Conservation (phyloP, 768 basidiomycete genomes). For the Boletus vermiculosoides region DNA sequence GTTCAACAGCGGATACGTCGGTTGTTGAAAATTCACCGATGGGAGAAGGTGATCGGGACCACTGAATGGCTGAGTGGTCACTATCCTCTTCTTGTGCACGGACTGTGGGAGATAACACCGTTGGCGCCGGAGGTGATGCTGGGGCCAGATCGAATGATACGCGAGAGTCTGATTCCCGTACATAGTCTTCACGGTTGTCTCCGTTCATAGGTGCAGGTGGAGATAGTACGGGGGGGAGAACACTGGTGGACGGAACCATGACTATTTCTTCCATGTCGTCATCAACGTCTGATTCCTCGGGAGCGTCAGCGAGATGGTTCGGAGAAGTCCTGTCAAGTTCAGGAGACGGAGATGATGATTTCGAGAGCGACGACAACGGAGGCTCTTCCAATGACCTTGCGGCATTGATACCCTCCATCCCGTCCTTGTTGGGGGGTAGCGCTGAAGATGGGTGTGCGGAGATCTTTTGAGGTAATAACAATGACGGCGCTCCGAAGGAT, state of each 20-base stretch:
- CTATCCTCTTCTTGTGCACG: conserved; percentile 16
- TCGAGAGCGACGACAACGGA: conserved; percentile 4
- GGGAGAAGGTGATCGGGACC: conserved; percentile 43
- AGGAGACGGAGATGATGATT: not conserved
- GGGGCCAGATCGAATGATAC: conserved; percentile 6
- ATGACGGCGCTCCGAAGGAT: conserved; percentile 39
- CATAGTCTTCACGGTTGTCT: conserved; percentile 9
- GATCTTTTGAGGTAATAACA: conserved; percentile 25
- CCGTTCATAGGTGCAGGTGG: conserved; percentile 17
- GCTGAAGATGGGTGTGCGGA: not conserved
- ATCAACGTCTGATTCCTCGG: conserved; percentile 26
- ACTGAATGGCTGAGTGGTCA: conserved; percentile 30
- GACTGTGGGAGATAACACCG: not conserved
- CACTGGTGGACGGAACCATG: not conserved
- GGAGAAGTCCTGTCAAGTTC: not conserved
- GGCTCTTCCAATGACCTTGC: conserved; percentile 6
- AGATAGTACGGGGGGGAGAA: conserved; percentile 8
- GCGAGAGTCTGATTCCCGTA: not conserved
- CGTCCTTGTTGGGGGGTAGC: not conserved
- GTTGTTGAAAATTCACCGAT: not conserved
- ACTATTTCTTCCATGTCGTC: conserved; percentile 42
- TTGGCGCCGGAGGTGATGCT: conserved; percentile 13
- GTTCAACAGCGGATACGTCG: conserved; percentile 17
- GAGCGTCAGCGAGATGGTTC: not conserved
- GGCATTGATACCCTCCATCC: not conserved